phyloP scores from a whole-genome alignment of 257 asterid species.

The Pogostemon cablin region DNA sequence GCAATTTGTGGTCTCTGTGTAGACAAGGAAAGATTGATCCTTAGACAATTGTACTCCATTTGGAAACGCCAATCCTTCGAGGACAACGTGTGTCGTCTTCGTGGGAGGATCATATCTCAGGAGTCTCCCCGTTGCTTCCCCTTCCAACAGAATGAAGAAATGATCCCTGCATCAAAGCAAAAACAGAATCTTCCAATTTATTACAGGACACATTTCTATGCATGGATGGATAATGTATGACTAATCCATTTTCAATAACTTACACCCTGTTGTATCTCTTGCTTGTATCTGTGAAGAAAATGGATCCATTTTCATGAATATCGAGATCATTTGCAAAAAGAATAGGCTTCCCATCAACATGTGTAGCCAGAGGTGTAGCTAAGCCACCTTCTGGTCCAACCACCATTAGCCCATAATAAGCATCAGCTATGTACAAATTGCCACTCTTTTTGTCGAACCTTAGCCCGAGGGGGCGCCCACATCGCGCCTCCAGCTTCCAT shows the following conservation, averaged over 20 bases:
- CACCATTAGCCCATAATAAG: constrained; percentile 74
- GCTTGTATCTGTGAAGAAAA: constrained; percentile 95
- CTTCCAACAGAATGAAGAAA: constrained; percentile 82
- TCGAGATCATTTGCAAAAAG: constrained; percentile 96
- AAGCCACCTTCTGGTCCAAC: constrained; percentile 85
- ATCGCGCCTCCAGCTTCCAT: constrained; percentile 67
- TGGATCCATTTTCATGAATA: constrained; percentile 77
- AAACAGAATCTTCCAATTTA: neutral
- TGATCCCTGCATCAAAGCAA: constrained; percentile 49
- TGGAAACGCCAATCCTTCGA: constrained; percentile 78
- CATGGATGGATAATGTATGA: neutral
- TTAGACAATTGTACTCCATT: constrained; percentile 85
- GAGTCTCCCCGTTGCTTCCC: constrained; percentile 82
- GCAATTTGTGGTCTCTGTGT: constrained; percentile 92
- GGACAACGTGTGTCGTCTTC: constrained; percentile 65
- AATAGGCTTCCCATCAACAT: constrained; percentile 62
- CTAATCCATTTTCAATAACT: constrained; percentile 29
- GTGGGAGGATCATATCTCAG: constrained; percentile 78
- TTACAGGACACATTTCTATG: neutral
- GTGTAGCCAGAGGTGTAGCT: constrained; percentile 67
- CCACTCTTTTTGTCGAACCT: constrained; percentile 71
- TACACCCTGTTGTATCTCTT: constrained; percentile 72
- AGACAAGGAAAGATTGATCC: constrained; percentile 79
- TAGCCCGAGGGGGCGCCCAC: constrained; percentile 93
- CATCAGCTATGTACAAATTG: constrained; percentile 80